phyloP scores from a whole-genome alignment of 306 rosid genomes.

The Prunus persica region DNA sequence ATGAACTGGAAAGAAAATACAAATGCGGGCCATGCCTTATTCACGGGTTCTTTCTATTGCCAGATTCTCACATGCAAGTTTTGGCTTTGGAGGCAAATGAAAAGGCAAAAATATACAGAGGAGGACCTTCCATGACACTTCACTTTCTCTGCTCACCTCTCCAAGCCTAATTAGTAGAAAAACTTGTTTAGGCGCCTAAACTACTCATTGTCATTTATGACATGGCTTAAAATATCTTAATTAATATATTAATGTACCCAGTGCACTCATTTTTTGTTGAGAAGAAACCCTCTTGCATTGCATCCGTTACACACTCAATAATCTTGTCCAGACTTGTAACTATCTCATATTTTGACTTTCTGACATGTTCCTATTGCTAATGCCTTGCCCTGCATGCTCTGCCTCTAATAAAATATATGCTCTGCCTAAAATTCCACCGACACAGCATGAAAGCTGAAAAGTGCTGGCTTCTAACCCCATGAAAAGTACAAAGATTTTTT shows the following conservation, averaged over 20 bases:
- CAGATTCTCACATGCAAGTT: slow-evolving; percentile 50
- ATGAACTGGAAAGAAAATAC: slow-evolving; percentile 43
- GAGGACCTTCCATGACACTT: not conserved
- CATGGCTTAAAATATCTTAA: not conserved
- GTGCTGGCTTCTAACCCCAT: not conserved
- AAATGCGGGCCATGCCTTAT: slow-evolving; percentile 66
- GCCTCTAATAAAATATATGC: not conserved
- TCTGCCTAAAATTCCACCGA: not conserved
- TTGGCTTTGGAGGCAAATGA: not conserved
- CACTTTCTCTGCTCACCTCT: no score
- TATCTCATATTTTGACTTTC: not conserved
- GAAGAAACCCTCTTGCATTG: not conserved
- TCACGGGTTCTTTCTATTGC: slow-evolving; percentile 82
- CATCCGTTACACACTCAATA: not conserved
- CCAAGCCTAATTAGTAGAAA: not conserved
- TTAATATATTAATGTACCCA: not conserved
- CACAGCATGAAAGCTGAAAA: not conserved
- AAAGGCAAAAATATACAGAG: not conserved
- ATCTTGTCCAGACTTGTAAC: not conserved
- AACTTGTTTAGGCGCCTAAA: not conserved
- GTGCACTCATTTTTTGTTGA: not conserved
- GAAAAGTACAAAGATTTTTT: not conserved
- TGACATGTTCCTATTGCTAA: not conserved
- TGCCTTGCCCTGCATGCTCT: not conserved
- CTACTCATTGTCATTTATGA: not conserved